Evolutionary conservation across 305 asterid species (phyloP), one percentile per base, ranked within the genome.

Genomic region (Fraxinus greggii): DNA sequence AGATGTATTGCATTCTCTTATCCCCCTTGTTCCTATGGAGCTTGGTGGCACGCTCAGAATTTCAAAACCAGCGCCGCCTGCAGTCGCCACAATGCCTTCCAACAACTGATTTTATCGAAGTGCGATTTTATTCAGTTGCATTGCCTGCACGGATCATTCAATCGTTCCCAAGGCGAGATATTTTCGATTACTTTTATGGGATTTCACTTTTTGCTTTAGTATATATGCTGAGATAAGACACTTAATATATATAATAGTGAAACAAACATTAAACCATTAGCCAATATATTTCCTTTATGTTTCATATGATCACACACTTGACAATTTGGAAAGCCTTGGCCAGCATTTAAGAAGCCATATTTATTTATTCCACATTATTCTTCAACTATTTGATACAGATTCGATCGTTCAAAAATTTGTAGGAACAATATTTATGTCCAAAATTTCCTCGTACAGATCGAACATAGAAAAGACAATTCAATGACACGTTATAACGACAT

Each of bases 1-100:
- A 26, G 98, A 93, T 74, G 91, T 93, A 38, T 84, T 93, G 80
- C 94, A 92, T 83, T 93, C 98, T 48, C 91, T 93, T 31, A 86
- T 88, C 65, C 98, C 98, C 77, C 97, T 93, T 36, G 90, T 93
- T 75, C 94, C 97, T 1, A 29, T 87, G 26, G 89, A 92, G 82
- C 89, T 89, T 56, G 98, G 98, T 1, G 97, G 98, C 65, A 89
- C 93, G 0, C 92, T 91, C 42, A 86, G 87, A 85, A 82, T 85
- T 32, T 70, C 72, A 26, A 79, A 84, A 73, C 67, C 26, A 3
- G 70, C 1, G 33, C 76, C 12, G 2, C 23, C 4, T 48, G 59
- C 29, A 17, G 70, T 38, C 17, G 19, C 70, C 75, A 70, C 23
- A 31, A 31, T 70, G 75, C 75, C 75, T 10, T 29, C 75, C 42